A percentile compares a stretch with the other conserved stretches of the same genome.
These are phyloP conservation scores for Cladophialophora bantiana DNA, from an alignment of 2,329 filamentous ascomycete genomes.

Conservation along the genomic window DNA sequence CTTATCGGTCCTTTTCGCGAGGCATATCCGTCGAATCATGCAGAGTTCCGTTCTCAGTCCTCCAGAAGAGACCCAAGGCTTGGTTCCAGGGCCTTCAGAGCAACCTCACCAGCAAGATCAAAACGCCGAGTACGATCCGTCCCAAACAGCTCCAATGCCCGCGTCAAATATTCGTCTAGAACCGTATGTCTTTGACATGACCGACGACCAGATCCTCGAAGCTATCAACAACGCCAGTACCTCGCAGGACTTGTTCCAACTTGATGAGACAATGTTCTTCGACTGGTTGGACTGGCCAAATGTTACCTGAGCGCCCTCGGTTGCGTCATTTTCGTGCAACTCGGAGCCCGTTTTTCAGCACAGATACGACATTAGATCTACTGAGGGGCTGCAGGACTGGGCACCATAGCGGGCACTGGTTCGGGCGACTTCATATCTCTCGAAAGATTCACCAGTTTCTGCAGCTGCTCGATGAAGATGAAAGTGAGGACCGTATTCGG, in stretches of 20 bases:
- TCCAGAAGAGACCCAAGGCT: conserved; percentile 18
- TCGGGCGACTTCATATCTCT: conserved; percentile 34
- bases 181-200: conserved; percentile 61
- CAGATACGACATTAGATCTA: conserved; percentile 12
- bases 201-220: conserved; percentile 71
- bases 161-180: conserved; percentile 18
- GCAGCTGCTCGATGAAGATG: conserved; percentile 33
- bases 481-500: conserved; percentile 35
- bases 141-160: conserved; percentile 9
- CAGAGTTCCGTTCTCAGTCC: conserved; percentile 34
- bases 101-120: conserved; percentile 12
- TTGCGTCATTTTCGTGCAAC: not conserved
- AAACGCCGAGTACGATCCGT: conserved; percentile 13
- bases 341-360: not conserved
- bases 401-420: not conserved
- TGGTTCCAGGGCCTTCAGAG: not conserved
- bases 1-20: conserved; percentile 66
- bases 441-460: conserved; percentile 32
- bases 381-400: not conserved
- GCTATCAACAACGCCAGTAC: conserved; percentile 69
- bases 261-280: conserved; percentile 66
- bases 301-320: conserved; percentile 45
- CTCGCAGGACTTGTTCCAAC: conserved; percentile 52
- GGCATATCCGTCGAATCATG: conserved; percentile 55
- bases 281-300: conserved; percentile 58